Evolutionary conservation across 768 basidiomycete species (phyloP), one percentile per base, ranked within the genome.

Genomic region (Mycena rosella): DNA sequence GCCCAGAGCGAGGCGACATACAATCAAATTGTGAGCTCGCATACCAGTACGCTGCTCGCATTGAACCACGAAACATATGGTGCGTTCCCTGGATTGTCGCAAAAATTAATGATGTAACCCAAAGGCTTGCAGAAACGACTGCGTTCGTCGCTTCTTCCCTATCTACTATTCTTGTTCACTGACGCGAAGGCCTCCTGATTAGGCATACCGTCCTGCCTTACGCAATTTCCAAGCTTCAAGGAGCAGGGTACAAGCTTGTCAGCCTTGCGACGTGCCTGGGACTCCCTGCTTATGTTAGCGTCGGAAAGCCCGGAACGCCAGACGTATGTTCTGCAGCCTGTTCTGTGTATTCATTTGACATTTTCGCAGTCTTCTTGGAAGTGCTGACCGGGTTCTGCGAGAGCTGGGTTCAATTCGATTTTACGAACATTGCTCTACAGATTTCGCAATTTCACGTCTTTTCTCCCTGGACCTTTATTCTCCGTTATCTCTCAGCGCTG

Each of bases 181-280:
- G 26, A 63, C 2, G 3, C 24, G 20, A 30, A 24, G 5, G 32
- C n/a, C 42, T 32, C n/a, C 44, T 36, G 3, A 2, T 20, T 47
- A 80, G 80, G 30, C 75, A 74, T 36, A 68, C 79, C 38, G 76
- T 81, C 17, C 69, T 85, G 48, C 82, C 83, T 0, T 79, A 81
- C 64, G 83, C 78, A 13, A 82, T 85, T 57, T 58, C 72, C 29
- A 69, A 68, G 30, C 77, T 86, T 38, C 71, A 83, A 64, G 67
- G 52, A 0, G 82, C 82, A 2, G 84, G 83, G 3, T 85, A 85
- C 75, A 74, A 67, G 20, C 74, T 86, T 17, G 85, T 85, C 18
- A 82, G 80, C 6, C 63, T 85, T 7, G 79, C 84, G 0, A 82
- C 84, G 38, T 86, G 84, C 60, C 75, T 82, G 14, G 84, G 81